Evolutionary conservation across 352 stramenopile genomes (phyloP).

Genomic region (Globisporangium nodosum): DNA sequence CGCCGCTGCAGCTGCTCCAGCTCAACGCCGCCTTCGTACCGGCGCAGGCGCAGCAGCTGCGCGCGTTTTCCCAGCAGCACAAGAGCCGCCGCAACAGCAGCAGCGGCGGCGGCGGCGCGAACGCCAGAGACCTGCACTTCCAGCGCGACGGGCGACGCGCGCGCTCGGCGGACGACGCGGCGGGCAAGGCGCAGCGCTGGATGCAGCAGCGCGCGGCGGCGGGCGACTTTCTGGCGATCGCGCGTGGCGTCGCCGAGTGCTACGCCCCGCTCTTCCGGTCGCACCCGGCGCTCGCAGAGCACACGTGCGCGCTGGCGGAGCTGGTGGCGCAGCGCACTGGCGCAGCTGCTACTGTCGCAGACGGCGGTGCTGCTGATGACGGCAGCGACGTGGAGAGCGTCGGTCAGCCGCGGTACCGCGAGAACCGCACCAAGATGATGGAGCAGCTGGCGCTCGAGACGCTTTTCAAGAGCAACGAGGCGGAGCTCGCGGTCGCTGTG

Average conservation of each 20-base stretch:
- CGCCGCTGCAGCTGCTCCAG: conserved; percentile 6
- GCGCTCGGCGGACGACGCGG: conserved; percentile 2
- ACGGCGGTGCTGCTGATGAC: background rate
- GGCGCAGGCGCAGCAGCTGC: background rate
- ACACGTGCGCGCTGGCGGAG: conserved; percentile 1
- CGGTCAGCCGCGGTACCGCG: conserved; percentile 3
- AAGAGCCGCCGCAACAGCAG: background rate
- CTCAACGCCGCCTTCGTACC: background rate
- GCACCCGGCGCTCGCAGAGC: conserved; percentile 6
- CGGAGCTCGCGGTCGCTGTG: conserved; percentile 9
- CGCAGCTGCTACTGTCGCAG: too few relatives aligned
- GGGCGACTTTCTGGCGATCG: conserved; percentile 8
- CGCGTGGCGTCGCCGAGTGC: conserved; percentile 11
- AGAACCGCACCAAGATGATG: conserved; percentile 11
- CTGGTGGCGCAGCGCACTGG: background rate
- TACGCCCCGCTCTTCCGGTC: conserved; percentile 12
- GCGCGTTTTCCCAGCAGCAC: conserved; percentile 1
- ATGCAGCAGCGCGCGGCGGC: conserved; percentile 1
- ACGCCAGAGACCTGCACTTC: conserved; percentile 10
- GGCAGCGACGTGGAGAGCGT: background rate
- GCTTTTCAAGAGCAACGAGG: conserved; percentile 4
- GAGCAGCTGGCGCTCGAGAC: conserved; percentile 13
- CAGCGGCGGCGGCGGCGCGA: background rate
- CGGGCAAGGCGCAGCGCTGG: conserved; percentile 4
- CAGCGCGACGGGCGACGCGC: conserved; percentile 1